Base-by-base conservation (phyloP, 129 eudicot genomes). In the Arctium minus region DNA sequence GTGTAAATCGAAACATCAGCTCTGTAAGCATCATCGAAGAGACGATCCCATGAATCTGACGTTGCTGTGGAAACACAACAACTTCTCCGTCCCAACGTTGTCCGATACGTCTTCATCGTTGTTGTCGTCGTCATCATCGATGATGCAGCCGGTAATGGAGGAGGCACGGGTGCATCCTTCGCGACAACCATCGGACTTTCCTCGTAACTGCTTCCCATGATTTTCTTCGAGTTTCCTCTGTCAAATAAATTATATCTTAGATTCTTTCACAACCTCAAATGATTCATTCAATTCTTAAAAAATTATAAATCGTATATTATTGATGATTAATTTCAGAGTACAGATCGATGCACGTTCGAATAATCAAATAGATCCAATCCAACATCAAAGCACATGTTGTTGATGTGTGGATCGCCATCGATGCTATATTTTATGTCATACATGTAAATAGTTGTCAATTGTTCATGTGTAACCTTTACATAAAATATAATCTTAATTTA, bases 1-100 rank as follows among this genome's bases (percentile, higher is more conserved):
- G 98, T 96, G 38, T 69, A 76, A 78, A 96, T 83, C 74, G 85
- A 83, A 75, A 96, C 97, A 86, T 96, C 99, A 2, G 98, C 95
- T 87, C 98, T 79, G 70, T 96, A 96, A 87, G 86, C 97, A 80
- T 91, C 92, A 27, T 96, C 97, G 64, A 96, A 96, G 37, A 96
- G 91, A 48, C 90, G 85, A 53, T 96, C 99, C 97, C 90, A 93
- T 56, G 85, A 42, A 22, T 79, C 86, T 10, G 80, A 65, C 13
- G 77, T 81, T 38, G 85, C 67, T 0, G 76, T 82, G 8, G 88
- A 70, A 4, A 72, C 86, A 64, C 76, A 76, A 60, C 69, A 42
- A 42, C 76, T 37, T 67, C 79, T 74, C 74, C 79, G 79, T 13
- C 18, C 40, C 27, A 81, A 37, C 38, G 85, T 79, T 65, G 64